Percentiles rank a stretch among this genome's conserved stretches.
These are phyloP conservation scores for Chaetomiaceae sp. DNA, from an alignment of 2,329 filamentous ascomycete genomes.

Conservation along the genomic window DNA sequence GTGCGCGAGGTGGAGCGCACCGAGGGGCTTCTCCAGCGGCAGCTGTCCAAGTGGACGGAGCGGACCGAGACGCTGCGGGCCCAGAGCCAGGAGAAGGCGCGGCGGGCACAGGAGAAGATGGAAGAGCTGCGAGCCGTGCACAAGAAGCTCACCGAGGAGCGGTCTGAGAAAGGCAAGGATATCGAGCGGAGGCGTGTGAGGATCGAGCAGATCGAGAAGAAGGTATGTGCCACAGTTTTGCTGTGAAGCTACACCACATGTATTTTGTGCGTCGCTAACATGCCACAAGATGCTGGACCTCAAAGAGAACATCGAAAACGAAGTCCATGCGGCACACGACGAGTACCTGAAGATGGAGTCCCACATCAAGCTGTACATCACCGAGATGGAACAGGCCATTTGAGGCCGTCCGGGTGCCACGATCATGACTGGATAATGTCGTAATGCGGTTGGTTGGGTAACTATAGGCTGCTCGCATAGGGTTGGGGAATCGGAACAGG, in stretches of 20 bases:
- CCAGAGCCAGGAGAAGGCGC: constrained; percentile 75
- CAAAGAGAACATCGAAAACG: constrained; percentile 94
- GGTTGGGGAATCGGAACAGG: constrained; percentile 10
- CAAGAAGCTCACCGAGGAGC: constrained; percentile 74
- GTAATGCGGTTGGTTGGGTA: constrained; percentile 25
- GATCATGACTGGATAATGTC: constrained; percentile 24
- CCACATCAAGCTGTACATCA: constrained; percentile 96
- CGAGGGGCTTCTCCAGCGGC: constrained; percentile 76
- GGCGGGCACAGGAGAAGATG: constrained; percentile 80
- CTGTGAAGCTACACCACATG: too few relatives aligned
- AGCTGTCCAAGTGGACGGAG: constrained; percentile 80
- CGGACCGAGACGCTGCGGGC: constrained; percentile 78
- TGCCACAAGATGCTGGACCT: constrained; percentile 79
- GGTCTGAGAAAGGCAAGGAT: constrained; percentile 79
- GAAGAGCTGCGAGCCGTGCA: constrained; percentile 80
- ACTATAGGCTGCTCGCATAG: constrained; percentile 5
- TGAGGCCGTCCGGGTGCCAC: constrained; percentile 22
- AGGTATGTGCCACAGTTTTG: too few relatives aligned
- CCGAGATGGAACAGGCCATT: constrained; percentile 94
- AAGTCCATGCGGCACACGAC: constrained; percentile 83
- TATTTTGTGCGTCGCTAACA: constrained; percentile 25
- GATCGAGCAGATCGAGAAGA: constrained; percentile 98
- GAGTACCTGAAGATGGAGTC: constrained; percentile 97
- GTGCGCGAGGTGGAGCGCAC: constrained; percentile 88
- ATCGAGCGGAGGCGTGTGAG: constrained; percentile 89